phyloP scores from a whole-genome alignment of 2,329 filamentous ascomycete genomes.

The Alternaria brassicae region DNA sequence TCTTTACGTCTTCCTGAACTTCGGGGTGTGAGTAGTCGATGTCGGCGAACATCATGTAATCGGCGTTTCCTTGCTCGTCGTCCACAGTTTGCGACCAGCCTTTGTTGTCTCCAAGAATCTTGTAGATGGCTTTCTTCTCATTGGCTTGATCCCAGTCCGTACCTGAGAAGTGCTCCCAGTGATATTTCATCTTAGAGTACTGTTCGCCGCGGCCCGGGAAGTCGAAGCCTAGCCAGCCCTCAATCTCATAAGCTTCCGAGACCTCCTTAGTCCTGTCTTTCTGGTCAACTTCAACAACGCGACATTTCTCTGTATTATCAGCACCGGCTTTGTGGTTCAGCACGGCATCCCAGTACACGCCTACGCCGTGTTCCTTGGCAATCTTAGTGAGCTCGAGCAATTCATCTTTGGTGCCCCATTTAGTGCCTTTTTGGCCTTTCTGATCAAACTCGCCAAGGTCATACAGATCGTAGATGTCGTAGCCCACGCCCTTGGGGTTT shows the following conservation, averaged over 20 bases:
- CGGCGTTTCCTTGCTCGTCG: slow-evolving; percentile 69
- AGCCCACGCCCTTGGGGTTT: slow-evolving; percentile 67
- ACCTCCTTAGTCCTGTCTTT: slow-evolving; percentile 63
- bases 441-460: slow-evolving; percentile 77
- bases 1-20: slow-evolving; percentile 67
- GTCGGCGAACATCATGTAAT: slow-evolving; percentile 77
- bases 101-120: slow-evolving; percentile 68
- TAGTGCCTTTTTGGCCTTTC: slow-evolving; percentile 68
- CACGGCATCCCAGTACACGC: slow-evolving; percentile 73
- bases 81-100: slow-evolving; percentile 69
- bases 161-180: slow-evolving; percentile 71
- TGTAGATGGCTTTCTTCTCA: slow-evolving; percentile 68
- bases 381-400: slow-evolving; percentile 60
- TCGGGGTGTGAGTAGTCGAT: slow-evolving; percentile 67
- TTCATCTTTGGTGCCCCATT: slow-evolving; percentile 73
- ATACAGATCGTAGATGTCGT: slow-evolving; percentile 70
- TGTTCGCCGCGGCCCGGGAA: slow-evolving; percentile 67
- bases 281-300: slow-evolving; percentile 69
- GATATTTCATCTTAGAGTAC: slow-evolving; percentile 69
- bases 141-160: slow-evolving; percentile 69
- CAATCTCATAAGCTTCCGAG: slow-evolving; percentile 66
- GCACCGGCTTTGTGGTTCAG: slow-evolving; percentile 76
- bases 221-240: slow-evolving; percentile 72
- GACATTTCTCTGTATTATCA: slow-evolving; percentile 68
- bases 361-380: slow-evolving; percentile 62